A percentile compares a stretch with the other conserved stretches of the same genome.
phyloP scores from a whole-genome alignment of 805 yeast genomes.

The Teunomyces funiuensis region DNA sequence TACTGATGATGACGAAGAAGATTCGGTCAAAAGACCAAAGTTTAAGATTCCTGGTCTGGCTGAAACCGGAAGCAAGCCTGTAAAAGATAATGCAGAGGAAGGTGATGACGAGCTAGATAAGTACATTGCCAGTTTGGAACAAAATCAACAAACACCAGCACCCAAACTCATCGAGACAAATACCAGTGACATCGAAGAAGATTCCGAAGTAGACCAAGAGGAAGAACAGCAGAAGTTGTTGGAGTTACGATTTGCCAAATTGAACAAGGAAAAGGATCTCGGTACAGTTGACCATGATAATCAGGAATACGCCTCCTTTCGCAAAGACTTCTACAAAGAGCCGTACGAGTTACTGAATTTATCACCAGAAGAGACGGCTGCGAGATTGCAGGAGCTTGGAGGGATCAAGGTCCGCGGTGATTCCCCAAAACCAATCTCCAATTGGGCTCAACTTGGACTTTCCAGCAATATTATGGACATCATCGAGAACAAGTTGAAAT shows the following conservation, averaged over 20 bases:
- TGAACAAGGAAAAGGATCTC: slow-evolving; percentile 52
- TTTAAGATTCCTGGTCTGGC: slow-evolving; percentile 21
- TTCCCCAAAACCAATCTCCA: slow-evolving; percentile 63
- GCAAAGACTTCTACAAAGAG: slow-evolving; percentile 62
- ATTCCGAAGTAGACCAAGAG: slow-evolving; percentile 27
- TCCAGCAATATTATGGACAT: slow-evolving; percentile 57
- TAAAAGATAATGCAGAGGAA: slow-evolving; percentile 10
- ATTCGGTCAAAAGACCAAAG: slow-evolving; percentile 12
- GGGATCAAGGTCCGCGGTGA: slow-evolving; percentile 69
- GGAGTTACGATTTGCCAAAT: slow-evolving; percentile 37
- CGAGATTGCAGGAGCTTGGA: slow-evolving; percentile 51
- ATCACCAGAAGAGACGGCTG: slow-evolving; percentile 55
- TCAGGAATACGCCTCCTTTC: slow-evolving; percentile 51
- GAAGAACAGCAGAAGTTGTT: slow-evolving; percentile 34
- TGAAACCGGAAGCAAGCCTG: slow-evolving; percentile 7
- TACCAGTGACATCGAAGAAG: slow-evolving; percentile 17
- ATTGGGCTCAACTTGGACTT: slow-evolving; percentile 83
- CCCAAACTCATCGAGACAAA: background rate
- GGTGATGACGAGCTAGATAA: slow-evolving; percentile 25
- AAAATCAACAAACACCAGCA: background rate
- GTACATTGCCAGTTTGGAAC: slow-evolving; percentile 9
- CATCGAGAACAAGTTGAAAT: slow-evolving; percentile 51
- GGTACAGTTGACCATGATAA: slow-evolving; percentile 46
- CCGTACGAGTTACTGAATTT: slow-evolving; percentile 51
- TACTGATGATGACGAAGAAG: slow-evolving; percentile 31